Conservation (phyloP, 768 basidiomycete species). For the Boletus edulis region DNA sequence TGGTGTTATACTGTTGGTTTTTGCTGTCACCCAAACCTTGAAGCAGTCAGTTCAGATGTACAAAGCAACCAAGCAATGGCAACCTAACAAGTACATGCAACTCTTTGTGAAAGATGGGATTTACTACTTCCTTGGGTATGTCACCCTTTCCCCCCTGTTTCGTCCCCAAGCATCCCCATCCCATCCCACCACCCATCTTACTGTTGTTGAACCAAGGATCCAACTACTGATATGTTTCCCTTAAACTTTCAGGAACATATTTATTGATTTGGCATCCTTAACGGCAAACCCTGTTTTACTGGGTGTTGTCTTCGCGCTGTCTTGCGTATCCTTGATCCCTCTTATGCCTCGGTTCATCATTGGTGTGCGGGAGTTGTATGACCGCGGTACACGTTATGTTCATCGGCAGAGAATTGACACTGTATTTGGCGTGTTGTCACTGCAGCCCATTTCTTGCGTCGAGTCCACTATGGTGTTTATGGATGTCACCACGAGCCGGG, state of each 20-base stretch:
- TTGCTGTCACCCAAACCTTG: neutral
- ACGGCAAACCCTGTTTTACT: neutral
- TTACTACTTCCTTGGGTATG: neutral
- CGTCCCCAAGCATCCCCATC: too few species aligned
- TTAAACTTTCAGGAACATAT: neutral
- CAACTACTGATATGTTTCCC: neutral
- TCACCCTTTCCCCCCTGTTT: neutral
- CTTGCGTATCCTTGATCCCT: neutral
- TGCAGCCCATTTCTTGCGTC: neutral
- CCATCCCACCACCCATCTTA: too few species aligned
- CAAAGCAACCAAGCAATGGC: slow-evolving; percentile 8
- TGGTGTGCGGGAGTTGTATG: neutral
- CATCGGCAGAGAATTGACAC: neutral
- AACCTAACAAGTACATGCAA: neutral
- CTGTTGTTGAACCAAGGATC: too few species aligned
- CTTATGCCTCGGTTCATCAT: slow-evolving; percentile 9
- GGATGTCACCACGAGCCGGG: too few species aligned
- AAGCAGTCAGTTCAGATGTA: slow-evolving; percentile 1
- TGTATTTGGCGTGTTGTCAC: neutral
- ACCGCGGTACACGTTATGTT: neutral
- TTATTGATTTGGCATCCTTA: neutral
- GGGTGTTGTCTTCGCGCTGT: neutral
- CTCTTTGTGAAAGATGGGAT: neutral
- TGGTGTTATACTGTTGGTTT: neutral
- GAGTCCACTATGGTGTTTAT: too few species aligned